A percentile compares a stretch with the other conserved stretches of the same genome.
Conservation (phyloP, 352 stramenopile genomes). For the Globisporangium orthogonon region DNA sequence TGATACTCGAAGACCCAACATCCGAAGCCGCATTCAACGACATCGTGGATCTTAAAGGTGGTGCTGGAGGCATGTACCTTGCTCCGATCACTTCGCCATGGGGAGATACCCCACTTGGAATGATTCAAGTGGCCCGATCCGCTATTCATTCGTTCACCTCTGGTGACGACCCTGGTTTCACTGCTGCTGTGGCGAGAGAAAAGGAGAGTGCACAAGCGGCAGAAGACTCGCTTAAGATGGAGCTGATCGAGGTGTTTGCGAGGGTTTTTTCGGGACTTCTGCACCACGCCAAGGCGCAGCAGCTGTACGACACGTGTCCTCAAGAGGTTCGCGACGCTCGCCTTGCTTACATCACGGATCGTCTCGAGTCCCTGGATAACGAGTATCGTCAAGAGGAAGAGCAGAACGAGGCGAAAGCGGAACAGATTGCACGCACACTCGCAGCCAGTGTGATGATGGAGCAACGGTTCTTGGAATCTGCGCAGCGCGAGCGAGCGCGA, state of each 20-base stretch:
- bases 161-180: conserved; percentile 4
- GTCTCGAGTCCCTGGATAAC: conserved; percentile 29
- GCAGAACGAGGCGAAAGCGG: conserved; percentile 16
- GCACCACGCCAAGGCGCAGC: conserved; percentile 42
- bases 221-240: conserved; percentile 46
- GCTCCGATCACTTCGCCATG: conserved; percentile 48
- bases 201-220: conserved; percentile 29
- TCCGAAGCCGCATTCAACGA: conserved; percentile 61
- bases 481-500: conserved; percentile 11
- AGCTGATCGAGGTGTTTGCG: conserved; percentile 49
- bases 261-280: conserved; percentile 51
- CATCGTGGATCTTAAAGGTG: conserved; percentile 55
- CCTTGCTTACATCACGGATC: conserved; percentile 34
- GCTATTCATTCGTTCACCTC: conserved; percentile 15
- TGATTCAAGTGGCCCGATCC: conserved; percentile 60
- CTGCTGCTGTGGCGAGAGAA: conserved; percentile 27
- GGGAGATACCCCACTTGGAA: conserved; percentile 36
- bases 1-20: conserved; percentile 35
- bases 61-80: conserved; percentile 51
- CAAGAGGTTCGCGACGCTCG: conserved; percentile 41
- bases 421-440: conserved; percentile 15
- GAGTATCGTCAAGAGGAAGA: conserved; percentile 24
- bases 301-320: conserved; percentile 44
- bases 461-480: conserved; percentile 25
- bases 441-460: conserved; percentile 22